phyloP scores from a whole-genome alignment of 2,329 filamentous ascomycete genomes.

The Beauveria medogensis region DNA sequence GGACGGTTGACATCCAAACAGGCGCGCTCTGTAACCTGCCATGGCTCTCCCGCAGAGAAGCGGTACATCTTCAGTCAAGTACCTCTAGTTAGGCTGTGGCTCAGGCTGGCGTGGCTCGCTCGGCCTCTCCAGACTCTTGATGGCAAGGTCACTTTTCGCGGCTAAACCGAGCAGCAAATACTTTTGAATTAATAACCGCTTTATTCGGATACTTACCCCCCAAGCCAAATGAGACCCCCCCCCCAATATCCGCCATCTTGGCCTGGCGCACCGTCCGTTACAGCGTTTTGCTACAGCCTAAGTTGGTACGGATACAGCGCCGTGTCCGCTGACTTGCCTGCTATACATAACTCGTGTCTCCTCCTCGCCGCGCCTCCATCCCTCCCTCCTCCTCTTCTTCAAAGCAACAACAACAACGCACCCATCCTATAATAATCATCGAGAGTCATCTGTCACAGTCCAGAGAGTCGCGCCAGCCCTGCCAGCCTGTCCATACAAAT shows the following conservation, averaged over 20 bases:
- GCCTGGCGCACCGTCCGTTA: background rate
- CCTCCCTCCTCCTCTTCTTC: conserved; percentile 25
- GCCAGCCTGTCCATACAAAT: conserved; percentile 27
- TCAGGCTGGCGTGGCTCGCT: conserved; percentile 6
- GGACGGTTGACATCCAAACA: background rate
- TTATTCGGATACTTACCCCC: background rate
- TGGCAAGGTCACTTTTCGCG: background rate
- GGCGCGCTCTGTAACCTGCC: conserved; percentile 5
- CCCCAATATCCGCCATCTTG: background rate
- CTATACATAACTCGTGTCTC: conserved; percentile 14
- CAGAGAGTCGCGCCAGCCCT: conserved; percentile 49
- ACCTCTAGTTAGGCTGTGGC: conserved; percentile 6
- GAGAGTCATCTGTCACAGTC: conserved; percentile 55
- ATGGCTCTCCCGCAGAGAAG: background rate
- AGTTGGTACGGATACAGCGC: no score
- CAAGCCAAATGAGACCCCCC: background rate
- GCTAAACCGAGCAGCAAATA: background rate
- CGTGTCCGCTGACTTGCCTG: conserved; percentile 6
- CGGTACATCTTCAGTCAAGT: background rate
- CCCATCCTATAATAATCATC: conserved; percentile 41
- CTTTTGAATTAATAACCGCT: background rate
- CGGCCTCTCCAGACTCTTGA: background rate
- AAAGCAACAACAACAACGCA: conserved; percentile 43
- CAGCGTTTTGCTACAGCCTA: background rate
- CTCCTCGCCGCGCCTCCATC: conserved; percentile 20